Evolutionary conservation across 2,329 filamentous ascomycete genomes (phyloP).

Genomic region (Cryphonectria nitschkei): DNA sequence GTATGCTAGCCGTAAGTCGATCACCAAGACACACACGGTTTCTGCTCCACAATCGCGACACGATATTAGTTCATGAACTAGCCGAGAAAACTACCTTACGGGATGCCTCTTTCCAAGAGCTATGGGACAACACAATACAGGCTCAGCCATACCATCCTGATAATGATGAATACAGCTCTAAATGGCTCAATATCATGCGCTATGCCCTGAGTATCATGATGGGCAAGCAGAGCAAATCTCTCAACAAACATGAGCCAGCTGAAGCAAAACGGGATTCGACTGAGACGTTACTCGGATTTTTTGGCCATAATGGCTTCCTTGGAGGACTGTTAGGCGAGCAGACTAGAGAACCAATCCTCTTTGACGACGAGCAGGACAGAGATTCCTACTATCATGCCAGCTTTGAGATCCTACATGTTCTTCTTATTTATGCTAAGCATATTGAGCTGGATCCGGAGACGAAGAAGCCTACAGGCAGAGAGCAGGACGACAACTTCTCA

Average conservation of each 20-base stretch:
- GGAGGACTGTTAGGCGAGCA: background rate
- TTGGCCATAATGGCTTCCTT: conserved; percentile 9
- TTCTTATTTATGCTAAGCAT: background rate
- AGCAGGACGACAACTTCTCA: background rate
- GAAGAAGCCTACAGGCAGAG: background rate
- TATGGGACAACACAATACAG: background rate
- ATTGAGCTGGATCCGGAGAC: background rate
- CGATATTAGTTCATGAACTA: background rate
- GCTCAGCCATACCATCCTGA: conserved; percentile 5
- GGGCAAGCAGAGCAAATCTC: background rate
- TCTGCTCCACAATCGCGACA: conserved; percentile 8
- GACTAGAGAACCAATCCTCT: background rate
- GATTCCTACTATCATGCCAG: conserved; percentile 9
- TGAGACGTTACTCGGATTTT: background rate
- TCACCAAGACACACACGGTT: conserved; percentile 9
- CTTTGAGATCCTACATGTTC: conserved; percentile 10
- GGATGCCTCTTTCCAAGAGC: background rate
- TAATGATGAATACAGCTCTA: background rate
- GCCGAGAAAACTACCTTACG: background rate
- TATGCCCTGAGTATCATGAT: conserved; percentile 10
- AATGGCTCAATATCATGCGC: background rate
- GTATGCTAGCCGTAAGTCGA: conserved; percentile 4
- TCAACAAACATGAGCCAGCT: background rate
- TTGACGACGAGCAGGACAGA: background rate
- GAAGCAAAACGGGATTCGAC: background rate